A percentile compares a stretch with the other conserved stretches of the same genome.
phyloP scores from a whole-genome alignment of 2,329 filamentous ascomycete genomes.

The Zelopaecilomyces penicillatus region DNA sequence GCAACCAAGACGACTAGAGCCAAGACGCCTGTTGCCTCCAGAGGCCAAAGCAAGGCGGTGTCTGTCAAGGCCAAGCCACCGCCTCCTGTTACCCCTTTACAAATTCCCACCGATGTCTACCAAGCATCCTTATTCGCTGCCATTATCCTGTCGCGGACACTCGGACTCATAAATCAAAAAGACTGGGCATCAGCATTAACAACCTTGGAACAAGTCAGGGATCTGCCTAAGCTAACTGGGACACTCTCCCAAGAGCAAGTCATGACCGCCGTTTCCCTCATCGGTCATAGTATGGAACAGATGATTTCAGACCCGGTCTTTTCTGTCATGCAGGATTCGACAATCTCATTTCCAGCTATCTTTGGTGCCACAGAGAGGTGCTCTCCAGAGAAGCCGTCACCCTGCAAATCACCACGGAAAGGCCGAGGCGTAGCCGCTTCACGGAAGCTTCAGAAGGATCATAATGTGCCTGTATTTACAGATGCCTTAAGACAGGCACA shows the following conservation, averaged over 20 bases:
- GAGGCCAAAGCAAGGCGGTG: conserved; percentile 6
- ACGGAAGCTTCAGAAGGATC: conserved; percentile 23
- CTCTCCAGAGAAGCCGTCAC: conserved; percentile 26
- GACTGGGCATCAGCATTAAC: conserved; percentile 51
- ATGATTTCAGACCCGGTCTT: conserved; percentile 77
- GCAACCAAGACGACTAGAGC: conserved; percentile 16
- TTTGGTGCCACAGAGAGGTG: conserved; percentile 33
- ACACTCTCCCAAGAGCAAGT: conserved; percentile 44
- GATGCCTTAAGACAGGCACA: conserved; percentile 57
- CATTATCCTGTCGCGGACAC: conserved; percentile 30
- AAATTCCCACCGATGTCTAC: conserved; percentile 24
- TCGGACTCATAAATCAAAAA: conserved; percentile 38
- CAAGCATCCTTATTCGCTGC: conserved; percentile 29
- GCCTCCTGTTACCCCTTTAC: conserved; percentile 9
- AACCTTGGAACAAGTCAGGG: conserved; percentile 43
- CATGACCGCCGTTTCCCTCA: conserved; percentile 57
- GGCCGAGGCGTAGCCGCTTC: conserved; percentile 15
- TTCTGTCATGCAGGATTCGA: conserved; percentile 86
- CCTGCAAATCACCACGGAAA: conserved; percentile 28
- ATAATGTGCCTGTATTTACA: conserved; percentile 37
- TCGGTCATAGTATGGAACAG: conserved; percentile 60
- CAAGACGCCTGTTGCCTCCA: conserved; percentile 9
- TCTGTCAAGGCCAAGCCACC: conserved; percentile 15
- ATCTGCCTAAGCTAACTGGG: conserved; percentile 32
- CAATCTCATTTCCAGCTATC: conserved; percentile 74